Evolutionary conservation across 2,329 filamentous ascomycete species (phyloP).

Genomic region (Fusarium decemcellulare): DNA sequence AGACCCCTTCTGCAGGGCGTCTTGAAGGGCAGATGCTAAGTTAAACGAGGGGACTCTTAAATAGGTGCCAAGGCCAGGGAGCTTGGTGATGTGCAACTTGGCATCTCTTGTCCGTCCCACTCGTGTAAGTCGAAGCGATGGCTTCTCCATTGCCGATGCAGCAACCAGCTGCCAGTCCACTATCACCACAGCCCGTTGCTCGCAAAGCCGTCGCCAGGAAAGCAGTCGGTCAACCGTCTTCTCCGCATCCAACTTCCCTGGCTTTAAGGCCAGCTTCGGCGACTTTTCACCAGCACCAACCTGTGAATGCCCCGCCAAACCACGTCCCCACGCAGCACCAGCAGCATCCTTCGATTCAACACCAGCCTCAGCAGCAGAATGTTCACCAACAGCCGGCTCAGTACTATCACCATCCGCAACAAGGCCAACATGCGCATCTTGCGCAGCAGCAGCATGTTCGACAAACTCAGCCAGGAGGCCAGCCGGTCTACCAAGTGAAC

Average conservation of each 20-base stretch:
- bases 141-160: slow-evolving; percentile 18
- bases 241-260: slow-evolving; percentile 17
- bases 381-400: slow-evolving; percentile 21
- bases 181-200: slow-evolving; percentile 22
- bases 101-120: slow-evolving; percentile 25
- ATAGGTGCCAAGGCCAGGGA: slow-evolving; percentile 29
- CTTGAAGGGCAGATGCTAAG: not conserved
- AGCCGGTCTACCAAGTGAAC: not conserved
- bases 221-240: slow-evolving; percentile 17
- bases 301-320: not conserved
- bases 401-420: slow-evolving; percentile 20
- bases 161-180: slow-evolving; percentile 1
- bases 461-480: slow-evolving; percentile 1
- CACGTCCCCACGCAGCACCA: slow-evolving; percentile 21
- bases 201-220: slow-evolving; percentile 34
- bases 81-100: slow-evolving; percentile 21
- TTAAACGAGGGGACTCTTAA: not conserved
- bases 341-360: not conserved
- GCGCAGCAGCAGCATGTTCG: slow-evolving; percentile 5
- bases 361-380: slow-evolving; percentile 9
- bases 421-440: not conserved
- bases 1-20: slow-evolving; percentile 5
- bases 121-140: slow-evolving; percentile 28
- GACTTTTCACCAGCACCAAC: slow-evolving; percentile 6
- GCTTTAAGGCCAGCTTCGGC: slow-evolving; percentile 22